Evolutionary conservation across 495 filamentous ascomycete genomes (phyloP).

Genomic region (Trichoderma virens): DNA sequence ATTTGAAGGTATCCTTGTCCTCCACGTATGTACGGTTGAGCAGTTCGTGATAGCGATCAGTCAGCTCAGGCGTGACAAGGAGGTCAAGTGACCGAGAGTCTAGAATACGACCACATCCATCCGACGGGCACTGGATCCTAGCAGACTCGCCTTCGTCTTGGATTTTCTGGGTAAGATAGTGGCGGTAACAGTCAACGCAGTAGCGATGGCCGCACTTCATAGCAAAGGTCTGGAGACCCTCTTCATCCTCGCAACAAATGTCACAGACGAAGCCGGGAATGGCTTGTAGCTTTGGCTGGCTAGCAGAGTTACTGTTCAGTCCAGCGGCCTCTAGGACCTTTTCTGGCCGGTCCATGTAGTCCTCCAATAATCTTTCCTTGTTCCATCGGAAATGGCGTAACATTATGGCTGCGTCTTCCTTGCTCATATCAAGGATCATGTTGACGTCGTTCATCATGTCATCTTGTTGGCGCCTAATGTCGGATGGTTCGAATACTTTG

Average conservation of each 20-base stretch:
- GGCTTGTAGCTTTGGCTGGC: conserved; percentile 56
- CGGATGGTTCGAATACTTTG: conserved; percentile 66
- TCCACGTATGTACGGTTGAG: conserved; percentile 94
- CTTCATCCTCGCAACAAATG: conserved; percentile 89
- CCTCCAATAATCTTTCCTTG: conserved; percentile 86
- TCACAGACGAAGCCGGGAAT: conserved; percentile 79
- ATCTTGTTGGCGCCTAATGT: conserved; percentile 78
- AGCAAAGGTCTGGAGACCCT: conserved; percentile 76
- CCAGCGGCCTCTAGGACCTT: conserved; percentile 80
- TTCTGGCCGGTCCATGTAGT: conserved; percentile 81
- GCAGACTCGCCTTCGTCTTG: conserved; percentile 90
- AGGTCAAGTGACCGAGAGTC: conserved; percentile 82
- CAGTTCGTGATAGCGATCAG: conserved; percentile 71
- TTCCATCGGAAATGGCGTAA: conserved; percentile 89
- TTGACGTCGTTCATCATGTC: conserved; percentile 81
- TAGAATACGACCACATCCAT: conserved; percentile 81
- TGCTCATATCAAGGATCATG: conserved; percentile 74
- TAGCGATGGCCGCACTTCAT: conserved; percentile 97
- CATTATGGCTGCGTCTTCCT: conserved; percentile 82
- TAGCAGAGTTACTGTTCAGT: conserved; percentile 56
- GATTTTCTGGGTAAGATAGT: conserved; percentile 88
- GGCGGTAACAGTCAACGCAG: conserved; percentile 85
- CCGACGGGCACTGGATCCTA: conserved; percentile 85
- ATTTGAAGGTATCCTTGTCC: conserved; percentile 87
- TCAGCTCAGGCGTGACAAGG: conserved; percentile 66